Conservation (phyloP, 768 basidiomycete genomes). For the Tremella mesenterica region DNA sequence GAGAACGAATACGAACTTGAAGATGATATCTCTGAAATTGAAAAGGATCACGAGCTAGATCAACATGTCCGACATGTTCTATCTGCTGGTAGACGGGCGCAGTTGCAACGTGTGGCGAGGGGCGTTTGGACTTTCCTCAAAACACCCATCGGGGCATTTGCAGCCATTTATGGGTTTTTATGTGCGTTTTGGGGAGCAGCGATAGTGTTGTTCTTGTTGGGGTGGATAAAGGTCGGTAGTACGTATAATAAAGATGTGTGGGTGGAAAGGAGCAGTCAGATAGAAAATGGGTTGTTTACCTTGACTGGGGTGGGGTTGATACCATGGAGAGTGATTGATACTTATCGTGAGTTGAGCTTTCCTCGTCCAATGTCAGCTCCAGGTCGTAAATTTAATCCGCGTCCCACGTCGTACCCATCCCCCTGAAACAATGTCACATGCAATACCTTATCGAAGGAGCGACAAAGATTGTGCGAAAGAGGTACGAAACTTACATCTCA, state of each 20-base stretch:
- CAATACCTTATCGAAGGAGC: neutral
- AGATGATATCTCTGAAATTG: slow-evolving; percentile 14
- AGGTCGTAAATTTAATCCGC: no score
- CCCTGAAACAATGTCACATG: no score
- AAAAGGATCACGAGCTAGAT: slow-evolving; percentile 52
- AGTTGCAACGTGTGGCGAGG: slow-evolving; percentile 53
- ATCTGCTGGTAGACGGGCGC: slow-evolving; percentile 49
- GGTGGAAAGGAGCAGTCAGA: slow-evolving; percentile 53
- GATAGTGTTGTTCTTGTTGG: slow-evolving; percentile 60
- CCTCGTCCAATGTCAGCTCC: slow-evolving; percentile 1
- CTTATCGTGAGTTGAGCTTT: slow-evolving; percentile 54
- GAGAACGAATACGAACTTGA: slow-evolving; percentile 7
- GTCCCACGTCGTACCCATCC: no score
- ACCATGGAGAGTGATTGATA: slow-evolving; percentile 66
- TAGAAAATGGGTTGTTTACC: slow-evolving; percentile 72
- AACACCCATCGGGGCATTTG: slow-evolving; percentile 68
- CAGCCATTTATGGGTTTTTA: slow-evolving; percentile 67
- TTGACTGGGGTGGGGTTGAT: slow-evolving; percentile 69
- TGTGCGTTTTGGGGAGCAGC: slow-evolving; percentile 82
- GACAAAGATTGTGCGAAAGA: no score
- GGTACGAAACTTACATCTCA: slow-evolving; percentile 43
- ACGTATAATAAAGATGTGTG: slow-evolving; percentile 64
- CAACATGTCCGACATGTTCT: slow-evolving; percentile 67
- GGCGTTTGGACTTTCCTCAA: slow-evolving; percentile 77
- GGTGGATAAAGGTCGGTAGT: slow-evolving; percentile 61